Conservation (phyloP, 345 rosid genomes). For the Gossypium thurberi region DNA sequence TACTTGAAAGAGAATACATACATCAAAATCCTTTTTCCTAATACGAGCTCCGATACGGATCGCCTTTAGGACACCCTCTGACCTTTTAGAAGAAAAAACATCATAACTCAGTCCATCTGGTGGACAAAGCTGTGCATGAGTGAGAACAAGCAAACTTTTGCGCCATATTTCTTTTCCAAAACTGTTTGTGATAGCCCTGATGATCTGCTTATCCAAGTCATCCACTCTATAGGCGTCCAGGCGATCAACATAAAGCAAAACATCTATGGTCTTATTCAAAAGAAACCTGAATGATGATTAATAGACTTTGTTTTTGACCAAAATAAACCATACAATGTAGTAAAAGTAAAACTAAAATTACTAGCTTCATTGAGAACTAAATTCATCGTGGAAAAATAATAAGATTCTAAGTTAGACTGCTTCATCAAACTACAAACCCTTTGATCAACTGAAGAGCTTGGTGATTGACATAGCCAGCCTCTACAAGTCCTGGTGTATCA, state of each 20-base stretch:
- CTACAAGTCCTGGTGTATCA: slow-evolving; percentile 81
- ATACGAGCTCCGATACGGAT: slow-evolving; percentile 48
- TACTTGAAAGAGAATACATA: slow-evolving; percentile 16
- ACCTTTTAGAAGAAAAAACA: slow-evolving; percentile 54
- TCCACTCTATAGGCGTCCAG: slow-evolving; percentile 86
- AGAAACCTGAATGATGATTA: slow-evolving; percentile 46
- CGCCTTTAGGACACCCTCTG: slow-evolving; percentile 61
- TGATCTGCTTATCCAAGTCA: slow-evolving; percentile 76
- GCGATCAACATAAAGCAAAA: slow-evolving; percentile 67
- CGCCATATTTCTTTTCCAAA: slow-evolving; percentile 80
- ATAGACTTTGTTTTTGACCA: slow-evolving; percentile 3
- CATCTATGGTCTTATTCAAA: slow-evolving; percentile 69
- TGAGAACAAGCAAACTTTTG: slow-evolving; percentile 68
- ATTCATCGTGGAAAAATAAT: neutral
- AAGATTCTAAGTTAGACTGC: neutral
- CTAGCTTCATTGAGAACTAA: neutral
- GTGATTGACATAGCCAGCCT: slow-evolving; percentile 78
- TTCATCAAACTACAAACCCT: slow-evolving; percentile 33
- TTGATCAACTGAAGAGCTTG: slow-evolving; percentile 74
- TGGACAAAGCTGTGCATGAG: slow-evolving; percentile 82
- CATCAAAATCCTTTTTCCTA: slow-evolving; percentile 55
- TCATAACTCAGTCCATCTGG: slow-evolving; percentile 70
- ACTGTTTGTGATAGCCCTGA: slow-evolving; percentile 54
- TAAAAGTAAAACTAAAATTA: neutral
- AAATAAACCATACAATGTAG: neutral